phyloP scores from a whole-genome alignment of 768 basidiomycete genomes.

The Rhizopogon salebrosus region DNA sequence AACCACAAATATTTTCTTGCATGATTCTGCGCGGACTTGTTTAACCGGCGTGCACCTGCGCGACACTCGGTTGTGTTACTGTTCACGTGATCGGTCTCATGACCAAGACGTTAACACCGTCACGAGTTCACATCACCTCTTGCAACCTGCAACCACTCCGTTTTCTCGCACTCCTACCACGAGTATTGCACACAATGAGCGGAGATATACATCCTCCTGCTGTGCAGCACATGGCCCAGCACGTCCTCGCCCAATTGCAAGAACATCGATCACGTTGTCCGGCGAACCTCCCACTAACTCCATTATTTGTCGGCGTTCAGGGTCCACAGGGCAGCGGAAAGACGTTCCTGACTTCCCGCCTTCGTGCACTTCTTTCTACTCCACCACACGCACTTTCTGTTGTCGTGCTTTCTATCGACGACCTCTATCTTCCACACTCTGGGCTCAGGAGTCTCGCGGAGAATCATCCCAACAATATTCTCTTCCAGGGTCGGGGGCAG shows the following conservation, averaged over 20 bases:
- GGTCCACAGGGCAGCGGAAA: conserved; percentile 96
- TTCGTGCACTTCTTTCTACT: conserved; percentile 40
- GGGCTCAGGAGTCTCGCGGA: conserved; percentile 51
- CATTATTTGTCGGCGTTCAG: conserved; percentile 83
- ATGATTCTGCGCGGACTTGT: too few relatives aligned
- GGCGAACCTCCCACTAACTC: conserved; percentile 24
- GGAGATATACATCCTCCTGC: conserved; percentile 22
- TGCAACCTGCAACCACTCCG: background rate
- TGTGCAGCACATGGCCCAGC: conserved; percentile 32
- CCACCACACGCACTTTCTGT: conserved; percentile 48
- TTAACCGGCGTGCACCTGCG: too few relatives aligned
- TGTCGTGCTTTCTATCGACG: conserved; percentile 71
- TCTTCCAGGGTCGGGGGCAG: conserved; percentile 82
- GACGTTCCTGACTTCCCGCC: conserved; percentile 64
- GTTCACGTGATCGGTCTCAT: conserved; percentile 4
- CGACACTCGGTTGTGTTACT: too few relatives aligned
- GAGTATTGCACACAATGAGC: background rate
- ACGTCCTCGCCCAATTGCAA: conserved; percentile 33
- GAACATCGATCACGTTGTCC: conserved; percentile 21
- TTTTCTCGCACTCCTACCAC: background rate
- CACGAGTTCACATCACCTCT: background rate
- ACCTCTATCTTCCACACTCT: conserved; percentile 78
- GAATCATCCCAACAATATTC: conserved; percentile 45
- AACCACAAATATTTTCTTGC: too few relatives aligned
- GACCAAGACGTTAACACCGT: background rate